These are phyloP conservation scores for Fusarium stilboides DNA, from an alignment of 2,329 filamentous ascomycete species.

Conservation along the genomic window DNA sequence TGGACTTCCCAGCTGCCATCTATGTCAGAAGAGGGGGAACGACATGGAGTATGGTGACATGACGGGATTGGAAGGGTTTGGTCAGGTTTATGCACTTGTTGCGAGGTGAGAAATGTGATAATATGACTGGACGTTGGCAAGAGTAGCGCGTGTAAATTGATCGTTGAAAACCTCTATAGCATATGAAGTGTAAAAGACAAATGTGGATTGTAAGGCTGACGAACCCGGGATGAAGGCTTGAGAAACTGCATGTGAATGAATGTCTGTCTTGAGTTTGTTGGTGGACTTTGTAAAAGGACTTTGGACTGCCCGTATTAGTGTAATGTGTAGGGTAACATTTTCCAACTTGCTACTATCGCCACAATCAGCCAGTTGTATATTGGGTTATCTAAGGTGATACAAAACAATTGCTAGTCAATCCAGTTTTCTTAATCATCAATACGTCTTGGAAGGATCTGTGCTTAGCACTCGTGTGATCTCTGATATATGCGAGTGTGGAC, in stretches of 20 bases:
- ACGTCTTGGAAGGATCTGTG: neutral
- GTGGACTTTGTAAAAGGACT: neutral
- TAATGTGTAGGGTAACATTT: conserved; percentile 20
- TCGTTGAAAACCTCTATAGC: neutral
- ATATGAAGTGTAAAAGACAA: conserved; percentile 23
- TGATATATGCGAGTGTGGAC: conserved; percentile 35
- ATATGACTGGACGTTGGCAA: neutral
- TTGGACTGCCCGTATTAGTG: neutral
- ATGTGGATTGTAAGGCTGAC: conserved; percentile 37
- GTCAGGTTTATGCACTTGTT: conserved; percentile 13
- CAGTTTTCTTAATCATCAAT: neutral
- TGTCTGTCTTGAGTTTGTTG: neutral
- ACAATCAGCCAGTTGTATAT: too few relatives aligned
- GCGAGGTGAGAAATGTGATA: conserved; percentile 6
- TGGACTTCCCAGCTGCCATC: neutral
- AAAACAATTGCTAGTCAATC: neutral
- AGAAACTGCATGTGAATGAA: conserved; percentile 2
- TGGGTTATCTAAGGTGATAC: neutral
- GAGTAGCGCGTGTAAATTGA: conserved; percentile 10
- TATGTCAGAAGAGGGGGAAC: conserved; percentile 16
- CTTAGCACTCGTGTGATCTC: conserved; percentile 26
- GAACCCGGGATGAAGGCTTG: conserved; percentile 28
- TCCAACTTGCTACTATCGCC: too few relatives aligned
- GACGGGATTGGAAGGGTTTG: conserved; percentile 28
- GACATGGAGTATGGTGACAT: conserved; percentile 20